These are phyloP conservation scores for Globisporangium barbulae DNA, from an alignment of 352 stramenopile genomes.

Conservation along the genomic window DNA sequence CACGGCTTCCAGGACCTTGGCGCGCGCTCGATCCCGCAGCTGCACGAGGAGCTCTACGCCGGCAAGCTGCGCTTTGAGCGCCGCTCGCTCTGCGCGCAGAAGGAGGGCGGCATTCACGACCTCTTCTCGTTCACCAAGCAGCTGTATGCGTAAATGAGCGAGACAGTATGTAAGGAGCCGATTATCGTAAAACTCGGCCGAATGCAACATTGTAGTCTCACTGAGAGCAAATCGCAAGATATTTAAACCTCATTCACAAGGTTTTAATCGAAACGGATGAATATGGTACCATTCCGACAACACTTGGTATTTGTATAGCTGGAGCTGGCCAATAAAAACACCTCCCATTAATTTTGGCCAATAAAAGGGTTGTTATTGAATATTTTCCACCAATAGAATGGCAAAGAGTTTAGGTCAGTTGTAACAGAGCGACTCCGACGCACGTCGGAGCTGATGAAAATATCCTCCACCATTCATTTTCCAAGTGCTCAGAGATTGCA, in stretches of 20 bases:
- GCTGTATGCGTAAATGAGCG: constrained; percentile 47
- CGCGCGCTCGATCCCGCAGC: constrained; percentile 80
- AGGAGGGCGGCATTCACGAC: constrained; percentile 96
- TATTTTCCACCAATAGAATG: no score
- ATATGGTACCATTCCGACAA: background rate
- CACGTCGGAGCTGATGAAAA: background rate
- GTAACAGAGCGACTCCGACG: background rate
- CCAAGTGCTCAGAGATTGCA: background rate
- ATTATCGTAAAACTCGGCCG: no score
- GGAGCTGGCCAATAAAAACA: background rate
- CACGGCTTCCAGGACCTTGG: constrained; percentile 98
- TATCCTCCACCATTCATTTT: background rate
- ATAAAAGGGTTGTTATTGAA: background rate
- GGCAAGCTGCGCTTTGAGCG: constrained; percentile 93
- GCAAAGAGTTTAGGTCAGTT: background rate
- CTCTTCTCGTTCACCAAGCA: constrained; percentile 95
- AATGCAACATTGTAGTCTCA: no score
- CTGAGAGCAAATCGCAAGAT: background rate
- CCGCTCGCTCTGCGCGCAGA: constrained; percentile 95
- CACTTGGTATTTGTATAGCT: background rate
- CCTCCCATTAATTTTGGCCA: background rate
- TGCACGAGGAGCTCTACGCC: constrained; percentile 72
- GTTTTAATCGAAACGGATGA: no score
- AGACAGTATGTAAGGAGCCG: background rate
- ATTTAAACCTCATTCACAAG: no score